Evolutionary conservation across 1,139 yeast genomes (phyloP), one percentile per base, ranked within the genome.

Genomic region (Geotrichum reessii): DNA sequence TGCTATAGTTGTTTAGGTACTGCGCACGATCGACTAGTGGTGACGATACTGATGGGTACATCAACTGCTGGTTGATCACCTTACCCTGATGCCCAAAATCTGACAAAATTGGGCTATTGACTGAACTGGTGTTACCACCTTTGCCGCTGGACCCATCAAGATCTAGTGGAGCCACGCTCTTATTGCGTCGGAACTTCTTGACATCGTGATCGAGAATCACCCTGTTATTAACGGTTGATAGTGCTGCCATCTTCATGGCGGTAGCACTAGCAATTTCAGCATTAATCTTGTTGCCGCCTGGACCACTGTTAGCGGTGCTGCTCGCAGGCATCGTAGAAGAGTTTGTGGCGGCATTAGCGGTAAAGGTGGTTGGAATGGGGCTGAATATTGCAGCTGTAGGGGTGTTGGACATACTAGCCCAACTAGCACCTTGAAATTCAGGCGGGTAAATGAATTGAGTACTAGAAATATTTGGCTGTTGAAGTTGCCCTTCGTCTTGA

Each of bases 241-340:
- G 62, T n/a, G 75, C 75, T 0, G 76, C 74, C 62, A 73, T 63
- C 56, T 73, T 72, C 69, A 70, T 67, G n/a, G 75, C 74, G 6
- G 74, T 70, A 12, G 69, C 62, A 56, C 63, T 66, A n/a, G 65
- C 61, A 50, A 69, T 67, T 54, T 69, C 71, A n/a, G 63, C 63
- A 53, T 61, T 65, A 52, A 62, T 57, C 55, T 63, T 63, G 46
- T 56, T 24, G 28, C 28, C 28, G 28, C 7, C 7, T 7, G 28
- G 7, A 25, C 28, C 28, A 7, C 7, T 25, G 8, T 21, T 47
- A 5, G 7, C 11, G 19, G 40, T 21, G 19, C 40, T 12, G 40
- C n/a, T 19, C 3, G 44, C 28, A 9, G 46, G 8, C 4, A 31
- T 14, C n/a, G 40, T 14, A 14, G 40, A 14, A 11, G 40, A 5